phyloP scores from a whole-genome alignment of 352 stramenopile genomes.

The Pythium rishiriense region DNA sequence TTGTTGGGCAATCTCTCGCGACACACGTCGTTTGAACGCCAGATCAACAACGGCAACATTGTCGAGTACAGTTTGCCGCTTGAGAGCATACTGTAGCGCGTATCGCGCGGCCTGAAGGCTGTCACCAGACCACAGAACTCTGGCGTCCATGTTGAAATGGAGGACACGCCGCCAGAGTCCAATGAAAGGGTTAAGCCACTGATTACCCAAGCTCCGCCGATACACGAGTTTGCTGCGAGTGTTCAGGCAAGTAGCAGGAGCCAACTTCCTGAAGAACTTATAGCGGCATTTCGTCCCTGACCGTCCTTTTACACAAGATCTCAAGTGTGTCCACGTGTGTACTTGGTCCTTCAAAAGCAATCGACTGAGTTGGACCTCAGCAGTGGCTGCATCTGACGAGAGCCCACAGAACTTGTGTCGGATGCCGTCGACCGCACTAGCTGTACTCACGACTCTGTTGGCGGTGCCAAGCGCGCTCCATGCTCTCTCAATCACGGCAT shows the following conservation, averaged over 20 bases:
- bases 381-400: background rate
- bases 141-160: slow-evolving; percentile 21
- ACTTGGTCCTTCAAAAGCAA: background rate
- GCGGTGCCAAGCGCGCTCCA: background rate
- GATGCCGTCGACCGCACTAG: background rate
- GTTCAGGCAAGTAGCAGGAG: slow-evolving; percentile 4
- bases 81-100: slow-evolving; percentile 27
- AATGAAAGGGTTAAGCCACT: slow-evolving; percentile 1
- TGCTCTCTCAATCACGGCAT: background rate
- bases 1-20: slow-evolving; percentile 8
- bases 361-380: background rate
- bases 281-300: slow-evolving; percentile 24
- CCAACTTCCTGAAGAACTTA: slow-evolving; percentile 28
- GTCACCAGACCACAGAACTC: slow-evolving; percentile 19
- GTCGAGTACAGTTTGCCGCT: slow-evolving; percentile 27
- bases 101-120: slow-evolving; percentile 23
- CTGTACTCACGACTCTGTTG: background rate
- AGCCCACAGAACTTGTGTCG: background rate
- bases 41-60: slow-evolving; percentile 30
- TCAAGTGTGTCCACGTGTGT: background rate
- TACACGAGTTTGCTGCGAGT: background rate
- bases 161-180: background rate
- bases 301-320: background rate
- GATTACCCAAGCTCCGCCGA: background rate
- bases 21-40: slow-evolving; percentile 19